A percentile compares a stretch with the other conserved stretches of the same genome.
phyloP scores from a whole-genome alignment of 1,284 basidiomycete species.

The Puccinia novopanici region DNA sequence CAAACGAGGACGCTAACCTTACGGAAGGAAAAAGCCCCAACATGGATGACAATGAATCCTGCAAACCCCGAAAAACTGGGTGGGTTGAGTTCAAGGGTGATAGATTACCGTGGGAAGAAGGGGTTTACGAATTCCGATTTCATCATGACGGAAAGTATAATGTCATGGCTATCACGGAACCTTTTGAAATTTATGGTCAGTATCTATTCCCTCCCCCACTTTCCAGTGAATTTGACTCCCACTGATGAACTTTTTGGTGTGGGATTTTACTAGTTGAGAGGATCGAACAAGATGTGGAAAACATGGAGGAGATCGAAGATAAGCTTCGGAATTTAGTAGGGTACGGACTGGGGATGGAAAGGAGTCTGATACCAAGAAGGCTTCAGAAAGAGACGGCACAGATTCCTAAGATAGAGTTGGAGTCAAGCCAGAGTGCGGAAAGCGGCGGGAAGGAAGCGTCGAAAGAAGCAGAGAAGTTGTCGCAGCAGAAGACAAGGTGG shows the following conservation, averaged over 20 bases:
- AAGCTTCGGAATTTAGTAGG: slow-evolving; percentile 35
- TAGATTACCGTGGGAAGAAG: slow-evolving; percentile 80
- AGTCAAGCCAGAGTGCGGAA: background rate
- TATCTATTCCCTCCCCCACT: slow-evolving; percentile 23
- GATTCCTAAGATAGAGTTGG: background rate
- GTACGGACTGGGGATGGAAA: slow-evolving; percentile 39
- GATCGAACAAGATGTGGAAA: slow-evolving; percentile 38
- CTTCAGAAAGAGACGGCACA: background rate
- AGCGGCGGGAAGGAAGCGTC: background rate
- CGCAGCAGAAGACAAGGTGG: background rate
- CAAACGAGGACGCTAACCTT: slow-evolving; percentile 51
- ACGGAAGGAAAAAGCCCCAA: background rate
- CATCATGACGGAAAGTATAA: slow-evolving; percentile 77
- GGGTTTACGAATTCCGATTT: slow-evolving; percentile 76
- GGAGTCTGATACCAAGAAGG: slow-evolving; percentile 27
- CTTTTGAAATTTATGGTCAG: slow-evolving; percentile 84
- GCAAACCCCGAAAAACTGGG: slow-evolving; percentile 62
- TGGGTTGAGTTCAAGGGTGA: slow-evolving; percentile 75
- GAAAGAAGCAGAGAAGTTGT: slow-evolving; percentile 12
- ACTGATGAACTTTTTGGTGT: slow-evolving; percentile 66
- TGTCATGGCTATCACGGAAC: slow-evolving; percentile 80
- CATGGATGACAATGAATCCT: slow-evolving; percentile 59
- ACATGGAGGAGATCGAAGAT: slow-evolving; percentile 42
- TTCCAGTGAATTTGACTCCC: slow-evolving; percentile 64
- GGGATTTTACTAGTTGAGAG: slow-evolving; percentile 6